phyloP scores from a whole-genome alignment of 1,284 basidiomycete species.

The Ustilago xerochloae region DNA sequence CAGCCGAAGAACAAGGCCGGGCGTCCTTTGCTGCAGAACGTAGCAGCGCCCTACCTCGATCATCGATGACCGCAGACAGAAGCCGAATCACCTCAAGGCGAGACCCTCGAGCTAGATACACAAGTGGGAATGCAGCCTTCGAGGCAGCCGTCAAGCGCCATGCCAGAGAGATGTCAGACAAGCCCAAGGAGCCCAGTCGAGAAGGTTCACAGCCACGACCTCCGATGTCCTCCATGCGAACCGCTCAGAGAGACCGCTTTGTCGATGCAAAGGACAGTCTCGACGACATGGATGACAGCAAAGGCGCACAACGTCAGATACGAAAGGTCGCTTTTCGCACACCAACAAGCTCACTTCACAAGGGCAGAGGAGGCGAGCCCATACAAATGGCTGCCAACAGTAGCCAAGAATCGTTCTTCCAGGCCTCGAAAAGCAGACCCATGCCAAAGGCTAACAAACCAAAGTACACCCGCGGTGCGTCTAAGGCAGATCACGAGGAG shows the following conservation, averaged over 20 bases:
- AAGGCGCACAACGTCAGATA: neutral
- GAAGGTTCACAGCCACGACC: neutral
- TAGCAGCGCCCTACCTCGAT: neutral
- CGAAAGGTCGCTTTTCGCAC: slow-evolving; percentile 26
- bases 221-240: slow-evolving; percentile 7
- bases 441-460: neutral
- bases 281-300: neutral
- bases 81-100: neutral
- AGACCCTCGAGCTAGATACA: neutral
- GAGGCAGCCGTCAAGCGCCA: slow-evolving; percentile 7
- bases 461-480: slow-evolving; percentile 5
- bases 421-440: neutral
- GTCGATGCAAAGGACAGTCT: slow-evolving; percentile 5
- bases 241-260: neutral
- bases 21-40: neutral
- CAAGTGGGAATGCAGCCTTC: slow-evolving; percentile 1
- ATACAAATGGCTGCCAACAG: slow-evolving; percentile 3
- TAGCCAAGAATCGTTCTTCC: slow-evolving; percentile 22
- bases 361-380: slow-evolving; percentile 10
- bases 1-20: neutral
- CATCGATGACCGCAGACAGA: slow-evolving; percentile 7
- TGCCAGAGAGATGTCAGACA: neutral
- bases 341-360: slow-evolving; percentile 26
- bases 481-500: slow-evolving; percentile 19
- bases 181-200: neutral